A percentile compares a stretch with the other conserved stretches of the same genome.
Evolutionary conservation across 2,329 filamentous ascomycete species (phyloP).

Genomic region (Colletotrichum chlorophyti): DNA sequence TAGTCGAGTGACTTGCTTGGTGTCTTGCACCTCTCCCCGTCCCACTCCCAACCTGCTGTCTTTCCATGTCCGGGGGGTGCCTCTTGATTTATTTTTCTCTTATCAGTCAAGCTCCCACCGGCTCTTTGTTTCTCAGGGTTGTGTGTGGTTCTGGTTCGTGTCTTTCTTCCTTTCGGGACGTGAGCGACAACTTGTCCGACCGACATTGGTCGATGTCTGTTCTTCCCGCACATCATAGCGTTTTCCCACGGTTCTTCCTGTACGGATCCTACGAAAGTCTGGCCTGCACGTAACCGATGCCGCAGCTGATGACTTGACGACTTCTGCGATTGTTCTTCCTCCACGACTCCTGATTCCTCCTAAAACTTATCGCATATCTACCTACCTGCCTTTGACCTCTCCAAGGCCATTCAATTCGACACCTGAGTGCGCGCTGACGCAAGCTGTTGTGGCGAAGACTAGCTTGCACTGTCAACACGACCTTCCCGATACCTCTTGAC

Average conservation of each 20-base stretch:
- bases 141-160: not conserved
- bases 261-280: no score
- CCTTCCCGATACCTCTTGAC: not conserved
- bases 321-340: no score
- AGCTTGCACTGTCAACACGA: slow-evolving; percentile 9
- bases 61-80: no score
- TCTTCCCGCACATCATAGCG: not conserved
- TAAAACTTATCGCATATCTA: not conserved
- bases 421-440: slow-evolving; percentile 21
- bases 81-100: not conserved
- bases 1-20: no score
- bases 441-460: slow-evolving; percentile 25
- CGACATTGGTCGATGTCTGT: no score
- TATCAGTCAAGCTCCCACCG: slow-evolving; percentile 17
- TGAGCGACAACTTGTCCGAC: not conserved
- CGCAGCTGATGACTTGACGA: no score
- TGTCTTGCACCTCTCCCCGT: no score
- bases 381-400: not conserved
- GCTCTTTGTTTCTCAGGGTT: not conserved
- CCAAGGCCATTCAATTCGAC: not conserved
- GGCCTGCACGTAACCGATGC: no score
- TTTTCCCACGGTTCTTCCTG: slow-evolving; percentile 1
- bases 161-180: no score
- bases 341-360: not conserved
- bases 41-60: slow-evolving; percentile 1